Base-by-base conservation (phyloP, 371 early-diverging fungal genomes). In the Vairimorpha necatrix region DNA sequence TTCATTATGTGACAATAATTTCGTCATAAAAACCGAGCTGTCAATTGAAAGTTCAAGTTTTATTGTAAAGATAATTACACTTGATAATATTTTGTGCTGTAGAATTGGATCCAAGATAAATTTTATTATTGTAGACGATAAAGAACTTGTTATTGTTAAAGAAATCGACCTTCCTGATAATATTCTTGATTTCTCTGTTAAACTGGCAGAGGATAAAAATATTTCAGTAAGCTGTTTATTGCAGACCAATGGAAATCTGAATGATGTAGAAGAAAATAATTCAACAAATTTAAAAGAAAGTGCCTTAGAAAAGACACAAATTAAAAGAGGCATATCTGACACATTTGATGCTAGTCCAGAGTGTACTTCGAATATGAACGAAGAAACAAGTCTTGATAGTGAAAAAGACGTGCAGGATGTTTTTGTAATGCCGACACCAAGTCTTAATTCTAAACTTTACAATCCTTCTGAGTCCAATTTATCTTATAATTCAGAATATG, bases 181-280 rank as follows among this genome's bases (percentile, higher is more conserved):
- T 47, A 14, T 48, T 9, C 13, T 63, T 7, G 48, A 28, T 42
- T 32, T 72, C n/a, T 38, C 46, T 47, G 42, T 39, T 32, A 46
- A n/a, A 2, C 1, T 58, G 33, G 60, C n/a, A n/a, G n/a, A 70
- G 34, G 39, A 70, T 22, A 42, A 60, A 38, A 42, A 47, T 53
- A 26, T 70, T 39, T 22, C 26, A 18, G 38, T 70, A 22, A n/a
- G 18, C 18, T n/a, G 24, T 9, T 26, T 54, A 22, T 54, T 54
- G 24, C 54, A 54, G 26, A 54, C 3, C 20, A 54, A 54, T 26
- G 24, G 3, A 9, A 18, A 54, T n/a, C 26, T 7, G 13, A 16
- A 42, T 9, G 16, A 42, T 9, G 9, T 9, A 42, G 42, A 42
- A 42, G 42, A 42, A 42, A 7, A 42, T 9, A 42, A 42, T 42